These are phyloP conservation scores for Zygotorulaspora chibaensis DNA, from an alignment of 805 yeast genomes.

Conservation along the genomic window DNA sequence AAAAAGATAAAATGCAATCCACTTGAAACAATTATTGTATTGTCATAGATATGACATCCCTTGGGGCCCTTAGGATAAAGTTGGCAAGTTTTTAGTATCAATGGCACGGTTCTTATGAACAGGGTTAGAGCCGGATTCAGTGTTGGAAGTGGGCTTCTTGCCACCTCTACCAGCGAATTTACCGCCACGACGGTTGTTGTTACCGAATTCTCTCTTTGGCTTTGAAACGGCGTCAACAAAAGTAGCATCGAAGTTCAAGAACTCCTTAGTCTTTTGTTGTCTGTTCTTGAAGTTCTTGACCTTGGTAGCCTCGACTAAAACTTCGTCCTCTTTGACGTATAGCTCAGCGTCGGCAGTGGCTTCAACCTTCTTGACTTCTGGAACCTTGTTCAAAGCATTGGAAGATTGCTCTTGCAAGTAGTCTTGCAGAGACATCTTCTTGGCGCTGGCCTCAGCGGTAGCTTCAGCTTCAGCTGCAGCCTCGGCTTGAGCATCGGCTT, in stretches of 20 bases:
- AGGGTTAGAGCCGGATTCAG: constrained; percentile 26
- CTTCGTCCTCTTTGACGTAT: constrained; percentile 62
- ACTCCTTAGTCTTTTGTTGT: constrained; percentile 75
- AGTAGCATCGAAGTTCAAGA: constrained; percentile 68
- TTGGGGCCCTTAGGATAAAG: constrained; percentile 44
- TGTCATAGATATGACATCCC: constrained; percentile 5
- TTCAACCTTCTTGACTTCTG: constrained; percentile 38
- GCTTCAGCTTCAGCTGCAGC: constrained; percentile 63
- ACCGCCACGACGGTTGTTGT: constrained; percentile 34
- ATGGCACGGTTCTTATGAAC: constrained; percentile 38
- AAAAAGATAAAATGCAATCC: constrained; percentile 1
- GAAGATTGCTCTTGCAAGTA: constrained; percentile 68
- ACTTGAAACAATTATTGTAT: constrained; percentile 3
- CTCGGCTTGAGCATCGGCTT: constrained; percentile 44
- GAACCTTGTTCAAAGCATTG: constrained; percentile 48
- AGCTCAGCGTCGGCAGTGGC: constrained; percentile 47
- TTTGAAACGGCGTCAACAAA: constrained; percentile 55
- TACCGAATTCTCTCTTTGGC: constrained; percentile 32
- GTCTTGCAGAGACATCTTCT: constrained; percentile 72
- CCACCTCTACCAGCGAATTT: constrained; percentile 34
- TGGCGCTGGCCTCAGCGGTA: constrained; percentile 41
- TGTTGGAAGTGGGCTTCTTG: constrained; percentile 12
- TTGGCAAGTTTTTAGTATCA: constrained; percentile 69
- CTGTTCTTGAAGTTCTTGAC: constrained; percentile 67
- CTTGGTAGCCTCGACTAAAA: constrained; percentile 54